phyloP scores from a whole-genome alignment of 768 basidiomycete genomes.

The Candolleomyces eurysporus region DNA sequence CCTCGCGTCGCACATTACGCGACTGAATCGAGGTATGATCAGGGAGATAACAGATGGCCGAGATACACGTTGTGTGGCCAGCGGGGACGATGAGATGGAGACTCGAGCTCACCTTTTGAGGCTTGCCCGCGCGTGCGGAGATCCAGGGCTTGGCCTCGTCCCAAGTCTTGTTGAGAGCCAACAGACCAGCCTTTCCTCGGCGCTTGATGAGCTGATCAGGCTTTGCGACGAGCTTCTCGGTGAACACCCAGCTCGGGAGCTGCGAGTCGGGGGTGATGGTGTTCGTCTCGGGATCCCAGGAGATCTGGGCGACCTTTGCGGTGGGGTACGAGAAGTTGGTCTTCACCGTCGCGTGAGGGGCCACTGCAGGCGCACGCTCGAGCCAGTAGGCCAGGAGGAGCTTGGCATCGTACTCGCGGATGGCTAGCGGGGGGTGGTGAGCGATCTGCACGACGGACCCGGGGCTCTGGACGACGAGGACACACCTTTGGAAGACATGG shows the following conservation, averaged over 20 bases:
- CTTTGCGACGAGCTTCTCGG: conserved; percentile 89
- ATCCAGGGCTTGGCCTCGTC: conserved; percentile 88
- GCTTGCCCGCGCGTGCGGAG: conserved; percentile 83
- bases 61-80: background rate
- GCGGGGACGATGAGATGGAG: conserved; percentile 8
- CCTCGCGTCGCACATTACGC: background rate
- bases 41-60: conserved; percentile 1
- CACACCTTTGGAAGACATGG: conserved; percentile 48
- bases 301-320: conserved; percentile 82
- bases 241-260: conserved; percentile 80
- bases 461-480: conserved; percentile 2
- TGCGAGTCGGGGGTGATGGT: conserved; percentile 48
- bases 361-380: conserved; percentile 80
- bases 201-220: conserved; percentile 99
- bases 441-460: conserved; percentile 7
- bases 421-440: conserved; percentile 36
- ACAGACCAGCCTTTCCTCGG: conserved; percentile 95
- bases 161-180: conserved; percentile 93
- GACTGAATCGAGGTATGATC: background rate
- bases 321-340: conserved; percentile 63
- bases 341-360: conserved; percentile 51
- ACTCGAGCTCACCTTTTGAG: conserved; percentile 67
- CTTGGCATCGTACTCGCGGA: conserved; percentile 99
- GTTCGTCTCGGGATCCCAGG: conserved; percentile 75
- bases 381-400: conserved; percentile 98